Evolutionary conservation across 116 monocot genomes (phyloP), one percentile per base, ranked within the genome.

Genomic region (Dioscorea cayenensis): DNA sequence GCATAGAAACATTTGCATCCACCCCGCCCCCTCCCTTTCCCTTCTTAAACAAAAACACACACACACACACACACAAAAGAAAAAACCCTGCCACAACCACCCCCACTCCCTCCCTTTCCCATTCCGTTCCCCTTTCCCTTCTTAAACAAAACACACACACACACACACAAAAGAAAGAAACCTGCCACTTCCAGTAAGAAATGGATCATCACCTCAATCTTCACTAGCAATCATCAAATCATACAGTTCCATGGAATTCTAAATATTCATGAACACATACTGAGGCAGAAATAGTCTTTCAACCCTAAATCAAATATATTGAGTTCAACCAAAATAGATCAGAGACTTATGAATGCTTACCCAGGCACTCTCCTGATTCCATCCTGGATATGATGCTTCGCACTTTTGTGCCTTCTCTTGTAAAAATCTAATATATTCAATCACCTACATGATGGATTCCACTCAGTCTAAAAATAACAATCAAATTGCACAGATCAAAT

Each of bases 341-440:
- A 55, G 2, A 55, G 18, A n/a, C 55, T 62, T 27, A 21, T 22
- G 25, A 62, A 20, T 62, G 18, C n/a, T 23, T 62, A 62, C 62
- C 62, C 62, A 62, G 35, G 78, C 75, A 70, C 55, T 81, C 12
- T 87, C 87, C 37, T 80, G 82, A 77, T 63, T 80, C 80, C 84
- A 84, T 62, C 73, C 82, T 20, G 82, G 82, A 66, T 76, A 80
- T 8, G 72, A 64, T 27, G 79, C 20, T 64, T 92, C 92, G 58
- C 84, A 81, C 72, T 92, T 88, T 52, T 86, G 86, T 37, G 84
- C 73, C 73, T 86, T 92, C 68, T 92, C 92, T 69, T 92, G 88
- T 61, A 92, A 68, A 66, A 92, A 86, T 60, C 68, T 79, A 60
- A 86, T 80, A 66, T 89, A 89, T 67, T 92, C 92, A 60, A 92